Percentiles rank a stretch among this genome's conserved stretches.
Evolutionary conservation across 768 basidiomycete genomes (phyloP).

Genomic region (Boletus coccyginus): DNA sequence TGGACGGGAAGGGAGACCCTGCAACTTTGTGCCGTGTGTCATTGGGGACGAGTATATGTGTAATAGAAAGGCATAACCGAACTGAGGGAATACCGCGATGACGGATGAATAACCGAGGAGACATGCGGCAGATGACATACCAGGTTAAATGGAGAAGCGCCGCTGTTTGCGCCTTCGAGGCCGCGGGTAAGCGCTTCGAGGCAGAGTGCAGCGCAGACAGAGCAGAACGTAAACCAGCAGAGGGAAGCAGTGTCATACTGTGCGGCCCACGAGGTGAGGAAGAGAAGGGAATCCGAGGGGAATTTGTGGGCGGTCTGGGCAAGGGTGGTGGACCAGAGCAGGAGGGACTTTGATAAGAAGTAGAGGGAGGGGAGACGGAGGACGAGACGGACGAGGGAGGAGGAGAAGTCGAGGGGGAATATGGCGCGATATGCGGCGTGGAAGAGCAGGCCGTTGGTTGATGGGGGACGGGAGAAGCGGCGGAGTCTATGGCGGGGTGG

Average conservation of each 20-base stretch:
- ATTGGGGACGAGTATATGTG: constrained; percentile 71
- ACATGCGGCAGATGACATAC: constrained; percentile 40
- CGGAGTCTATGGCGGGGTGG: constrained; percentile 46
- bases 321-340: constrained; percentile 57
- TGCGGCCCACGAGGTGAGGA: constrained; percentile 44
- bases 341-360: constrained; percentile 52
- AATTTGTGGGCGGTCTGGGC: constrained; percentile 51
- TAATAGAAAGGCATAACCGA: constrained; percentile 74
- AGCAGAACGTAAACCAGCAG: constrained; percentile 72
- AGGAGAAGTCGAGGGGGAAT: constrained; percentile 65
- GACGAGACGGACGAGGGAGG: constrained; percentile 53
- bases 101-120: not conserved
- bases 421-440: constrained; percentile 36
- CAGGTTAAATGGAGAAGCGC: constrained; percentile 67
- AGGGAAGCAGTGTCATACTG: constrained; percentile 56
- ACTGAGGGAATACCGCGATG: constrained; percentile 35
- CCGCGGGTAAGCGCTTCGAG: constrained; percentile 67
- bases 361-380: constrained; percentile 66
- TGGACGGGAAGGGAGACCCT: constrained; percentile 55
- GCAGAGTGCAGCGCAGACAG: constrained; percentile 63
- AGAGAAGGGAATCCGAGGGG: constrained; percentile 34
- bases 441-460: constrained; percentile 22
- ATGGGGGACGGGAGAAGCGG: constrained; percentile 20
- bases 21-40: constrained; percentile 45
- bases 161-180: constrained; percentile 58